Conservation (phyloP, 306 rosid species). For the Prunus davidiana region DNA sequence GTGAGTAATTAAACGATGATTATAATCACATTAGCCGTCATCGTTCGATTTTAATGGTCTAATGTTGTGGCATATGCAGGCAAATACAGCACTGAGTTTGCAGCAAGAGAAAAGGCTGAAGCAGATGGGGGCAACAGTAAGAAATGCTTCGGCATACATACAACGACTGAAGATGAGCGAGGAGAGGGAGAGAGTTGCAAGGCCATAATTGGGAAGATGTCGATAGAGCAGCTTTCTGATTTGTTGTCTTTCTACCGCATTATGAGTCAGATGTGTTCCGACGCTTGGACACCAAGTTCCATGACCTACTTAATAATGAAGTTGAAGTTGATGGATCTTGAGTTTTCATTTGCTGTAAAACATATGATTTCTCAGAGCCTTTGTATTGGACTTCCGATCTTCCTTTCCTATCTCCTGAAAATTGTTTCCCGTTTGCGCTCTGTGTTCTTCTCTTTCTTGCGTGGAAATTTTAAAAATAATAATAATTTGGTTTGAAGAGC, state of each 20-base stretch:
- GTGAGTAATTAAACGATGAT: background rate
- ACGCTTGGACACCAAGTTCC: background rate
- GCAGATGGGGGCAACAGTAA: constrained; percentile 17
- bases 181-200: constrained; percentile 10
- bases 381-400: background rate
- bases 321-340: background rate
- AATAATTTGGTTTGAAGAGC: no score
- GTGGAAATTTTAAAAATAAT: no score
- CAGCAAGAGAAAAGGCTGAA: constrained; percentile 12
- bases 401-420: background rate
- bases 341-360: background rate
- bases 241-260: constrained; percentile 1
- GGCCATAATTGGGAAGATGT: constrained; percentile 8
- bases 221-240: constrained; percentile 12
- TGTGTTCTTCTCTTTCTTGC: no score
- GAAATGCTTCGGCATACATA: constrained; percentile 10
- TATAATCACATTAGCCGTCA: no score
- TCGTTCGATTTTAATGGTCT: background rate
- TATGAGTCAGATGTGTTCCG: constrained; percentile 1
- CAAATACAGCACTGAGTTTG: constrained; percentile 5
- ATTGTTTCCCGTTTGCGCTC: background rate
- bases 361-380: background rate
- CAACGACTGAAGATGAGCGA: background rate
- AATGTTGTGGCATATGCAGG: background rate
- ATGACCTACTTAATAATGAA: background rate